Evolutionary conservation across 1,139 yeast genomes (phyloP), one percentile per base, ranked within the genome.

Genomic region (Yamadazyma songkhlaensis): DNA sequence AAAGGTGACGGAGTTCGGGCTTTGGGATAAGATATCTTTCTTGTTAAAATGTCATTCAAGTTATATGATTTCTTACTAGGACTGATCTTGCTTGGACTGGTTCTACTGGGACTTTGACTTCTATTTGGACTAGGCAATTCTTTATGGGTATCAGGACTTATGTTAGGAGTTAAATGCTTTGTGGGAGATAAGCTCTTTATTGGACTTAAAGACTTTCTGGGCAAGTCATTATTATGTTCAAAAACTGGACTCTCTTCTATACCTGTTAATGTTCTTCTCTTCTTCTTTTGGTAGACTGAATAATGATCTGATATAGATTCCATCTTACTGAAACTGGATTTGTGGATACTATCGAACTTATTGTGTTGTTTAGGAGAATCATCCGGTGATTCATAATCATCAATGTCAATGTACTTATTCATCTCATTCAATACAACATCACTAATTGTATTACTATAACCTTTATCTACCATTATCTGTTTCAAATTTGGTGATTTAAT

Each of bases 301-400:
- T 70, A 71, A 41, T 71, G 76, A 32, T 51, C 57, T 15, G 63
- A 55, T 24, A 71, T 70, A 25, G 71, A 62, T 27, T 70, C 75
- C 74, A 71, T 67, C 35, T 60, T 58, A 41, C 34, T 36, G 23
- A 25, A 32, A 24, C 22, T 25, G 11, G 22, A 32, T 14, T 32
- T 24, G 24, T 32, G 28, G 6, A 15, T 9, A 8, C n/a, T 22
- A 5, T 25, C 35, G 20, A 32, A 32, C 14, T 24, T 31, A 21
- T 29, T 20, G 9, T 35, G 28, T 12, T 17, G 14, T 3, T 35
- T 36, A n/a, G 40, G 36, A 11, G 34, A 29, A 32, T n/a, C 14
- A 26, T 12, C 29, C 8, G 36, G 36, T 9, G 37, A 31, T 4
- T 22, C 27, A 30, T 34, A 34, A 23, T 38, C 41, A 17, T 37